phyloP scores from a whole-genome alignment of 1,284 basidiomycete genomes.

The Malassezia arunalokei region DNA sequence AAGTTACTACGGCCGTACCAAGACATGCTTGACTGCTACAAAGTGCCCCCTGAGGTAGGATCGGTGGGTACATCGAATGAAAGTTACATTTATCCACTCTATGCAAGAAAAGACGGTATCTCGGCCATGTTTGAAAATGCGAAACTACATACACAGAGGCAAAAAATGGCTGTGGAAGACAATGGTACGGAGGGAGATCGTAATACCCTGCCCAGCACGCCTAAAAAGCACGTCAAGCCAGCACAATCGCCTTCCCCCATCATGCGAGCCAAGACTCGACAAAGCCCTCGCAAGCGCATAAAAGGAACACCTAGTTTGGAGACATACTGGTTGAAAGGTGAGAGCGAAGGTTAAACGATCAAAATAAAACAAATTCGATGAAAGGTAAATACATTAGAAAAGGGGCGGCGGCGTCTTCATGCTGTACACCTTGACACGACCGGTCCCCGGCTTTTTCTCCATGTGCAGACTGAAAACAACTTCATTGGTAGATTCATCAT shows the following conservation, averaged over 20 bases:
- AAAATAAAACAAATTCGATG: background rate
- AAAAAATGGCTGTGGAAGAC: background rate
- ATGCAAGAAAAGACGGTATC: constrained; percentile 71
- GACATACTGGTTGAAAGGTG: background rate
- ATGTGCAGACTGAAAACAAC: constrained; percentile 76
- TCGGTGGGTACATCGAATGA: constrained; percentile 73
- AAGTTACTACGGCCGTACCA: constrained; percentile 60
- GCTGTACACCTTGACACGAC: constrained; percentile 32
- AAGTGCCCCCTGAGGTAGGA: constrained; percentile 77
- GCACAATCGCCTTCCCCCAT: too few species aligned
- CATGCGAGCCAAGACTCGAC: too few species aligned
- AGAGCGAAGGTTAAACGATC: background rate
- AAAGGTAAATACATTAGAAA: constrained; percentile 6
- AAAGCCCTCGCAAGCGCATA: background rate
- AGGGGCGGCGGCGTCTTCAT: constrained; percentile 32
- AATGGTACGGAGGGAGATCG: background rate
- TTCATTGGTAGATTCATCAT: constrained; percentile 55
- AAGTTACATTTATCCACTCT: constrained; percentile 68
- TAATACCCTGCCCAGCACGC: background rate
- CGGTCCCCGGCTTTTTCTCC: constrained; percentile 50
- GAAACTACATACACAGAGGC: background rate
- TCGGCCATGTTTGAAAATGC: constrained; percentile 64
- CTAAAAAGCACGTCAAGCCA: background rate
- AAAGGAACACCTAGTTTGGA: constrained; percentile 6
- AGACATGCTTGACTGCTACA: constrained; percentile 62